Percentiles rank a stretch among this genome's conserved stretches.
These are phyloP conservation scores for Yamadazyma atlantica DNA, from an alignment of 1,139 yeast genomes.

Conservation along the genomic window DNA sequence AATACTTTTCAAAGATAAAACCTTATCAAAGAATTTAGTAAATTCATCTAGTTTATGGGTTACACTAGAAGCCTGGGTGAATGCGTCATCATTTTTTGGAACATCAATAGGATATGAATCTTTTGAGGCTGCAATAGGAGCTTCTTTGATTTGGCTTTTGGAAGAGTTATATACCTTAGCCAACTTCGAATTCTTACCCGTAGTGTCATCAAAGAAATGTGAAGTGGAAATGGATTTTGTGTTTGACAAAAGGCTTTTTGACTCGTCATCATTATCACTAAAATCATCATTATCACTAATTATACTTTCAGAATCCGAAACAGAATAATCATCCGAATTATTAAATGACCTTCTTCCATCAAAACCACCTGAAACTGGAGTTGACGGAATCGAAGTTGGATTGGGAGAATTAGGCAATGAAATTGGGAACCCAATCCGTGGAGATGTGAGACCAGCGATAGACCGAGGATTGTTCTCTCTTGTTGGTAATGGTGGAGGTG, in stretches of 20 bases:
- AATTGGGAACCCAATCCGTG: conserved; percentile 12
- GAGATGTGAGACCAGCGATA: conserved; percentile 10
- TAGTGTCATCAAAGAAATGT: conserved; percentile 19
- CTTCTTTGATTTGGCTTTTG: conserved; percentile 33
- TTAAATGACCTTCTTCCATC: not conserved
- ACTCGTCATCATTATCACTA: conserved; percentile 14
- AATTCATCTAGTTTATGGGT: conserved; percentile 29
- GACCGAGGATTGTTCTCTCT: conserved; percentile 22
- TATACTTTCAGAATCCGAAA: conserved; percentile 17
- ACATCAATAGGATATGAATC: conserved; percentile 1
- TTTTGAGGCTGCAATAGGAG: conserved; percentile 25
- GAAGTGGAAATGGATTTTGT: conserved; percentile 23
- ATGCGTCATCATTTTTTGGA: conserved; percentile 8
- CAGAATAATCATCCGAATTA: conserved; percentile 3
- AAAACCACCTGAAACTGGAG: conserved; percentile 8
- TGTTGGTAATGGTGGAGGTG: conserved; percentile 33
- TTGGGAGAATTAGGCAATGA: conserved; percentile 15
- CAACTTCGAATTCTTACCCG: conserved; percentile 22
- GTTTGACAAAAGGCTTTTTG: conserved; percentile 7
- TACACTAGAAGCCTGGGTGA: conserved; percentile 17
- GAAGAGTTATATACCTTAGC: conserved; percentile 32
- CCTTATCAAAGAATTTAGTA: conserved; percentile 23
- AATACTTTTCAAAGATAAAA: conserved; percentile 10
- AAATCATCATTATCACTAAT: conserved; percentile 12
- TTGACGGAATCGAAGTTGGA: conserved; percentile 4